Conservation (phyloP, 495 filamentous ascomycete genomes). For the Neurospora terricola region DNA sequence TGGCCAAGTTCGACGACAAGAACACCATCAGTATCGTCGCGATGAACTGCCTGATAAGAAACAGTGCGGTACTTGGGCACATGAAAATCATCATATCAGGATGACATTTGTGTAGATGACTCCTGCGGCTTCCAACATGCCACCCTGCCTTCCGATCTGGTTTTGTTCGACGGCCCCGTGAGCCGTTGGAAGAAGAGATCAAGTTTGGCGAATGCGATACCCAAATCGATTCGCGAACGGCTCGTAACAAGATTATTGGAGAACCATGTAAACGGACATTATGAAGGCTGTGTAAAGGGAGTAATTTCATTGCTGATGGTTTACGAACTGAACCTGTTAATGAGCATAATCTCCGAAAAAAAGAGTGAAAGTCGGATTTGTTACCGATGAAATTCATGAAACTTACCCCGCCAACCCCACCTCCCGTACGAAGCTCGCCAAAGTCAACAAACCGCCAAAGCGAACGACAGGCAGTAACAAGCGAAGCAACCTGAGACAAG, state of each 20-base stretch:
- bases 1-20: background rate
- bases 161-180: background rate
- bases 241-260: background rate
- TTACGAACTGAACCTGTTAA: background rate
- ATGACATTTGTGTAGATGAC: background rate
- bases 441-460: slow-evolving; percentile 9
- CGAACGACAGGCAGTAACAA: background rate
- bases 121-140: background rate
- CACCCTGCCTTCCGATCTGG: background rate
- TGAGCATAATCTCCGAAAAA: background rate
- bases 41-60: background rate
- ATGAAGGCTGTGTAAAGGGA: background rate
- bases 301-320: background rate
- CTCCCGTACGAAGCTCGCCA: background rate
- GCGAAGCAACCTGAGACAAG: background rate
- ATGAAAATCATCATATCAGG: background rate
- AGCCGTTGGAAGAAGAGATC: background rate
- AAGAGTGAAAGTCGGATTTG: background rate
- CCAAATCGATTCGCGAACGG: background rate
- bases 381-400: background rate
- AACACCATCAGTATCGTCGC: background rate
- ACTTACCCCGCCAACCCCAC: slow-evolving; percentile 26
- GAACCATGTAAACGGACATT: background rate
- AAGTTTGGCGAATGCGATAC: background rate
- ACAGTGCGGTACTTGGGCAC: background rate